Percentiles rank a stretch among this genome's conserved stretches.
phyloP scores from a whole-genome alignment of 495 filamentous ascomycete species.

The Friedmanniomyces simplex region DNA sequence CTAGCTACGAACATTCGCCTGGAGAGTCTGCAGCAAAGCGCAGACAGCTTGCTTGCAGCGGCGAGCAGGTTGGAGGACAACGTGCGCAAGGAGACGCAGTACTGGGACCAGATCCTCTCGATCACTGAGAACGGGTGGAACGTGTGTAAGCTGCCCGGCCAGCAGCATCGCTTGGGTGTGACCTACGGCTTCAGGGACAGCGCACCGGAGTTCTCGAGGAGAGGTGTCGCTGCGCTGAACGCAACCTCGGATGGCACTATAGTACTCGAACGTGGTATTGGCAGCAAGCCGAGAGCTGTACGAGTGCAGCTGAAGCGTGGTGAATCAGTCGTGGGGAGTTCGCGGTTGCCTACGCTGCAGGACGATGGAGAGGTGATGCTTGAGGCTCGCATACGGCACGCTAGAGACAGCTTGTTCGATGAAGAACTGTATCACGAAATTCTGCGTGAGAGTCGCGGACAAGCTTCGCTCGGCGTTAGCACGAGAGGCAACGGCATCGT shows the following conservation, averaged over 20 bases:
- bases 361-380: slow-evolving; percentile 31
- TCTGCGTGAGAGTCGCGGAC: slow-evolving; percentile 61
- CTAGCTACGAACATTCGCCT: slow-evolving; percentile 71
- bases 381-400: slow-evolving; percentile 63
- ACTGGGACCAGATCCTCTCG: slow-evolving; percentile 77
- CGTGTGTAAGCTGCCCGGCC: slow-evolving; percentile 54
- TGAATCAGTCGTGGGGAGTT: slow-evolving; percentile 43
- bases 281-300: slow-evolving; percentile 48
- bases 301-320: slow-evolving; percentile 47
- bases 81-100: slow-evolving; percentile 65
- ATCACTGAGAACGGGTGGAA: slow-evolving; percentile 80
- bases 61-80: slow-evolving; percentile 64
- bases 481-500: slow-evolving; percentile 47
- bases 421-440: slow-evolving; percentile 93
- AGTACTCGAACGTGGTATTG: slow-evolving; percentile 57
- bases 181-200: slow-evolving; percentile 80
- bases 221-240: slow-evolving; percentile 66
- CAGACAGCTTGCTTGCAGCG: slow-evolving; percentile 61
- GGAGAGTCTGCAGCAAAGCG: slow-evolving; percentile 61
- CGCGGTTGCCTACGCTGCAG: slow-evolving; percentile 34
- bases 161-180: slow-evolving; percentile 65
- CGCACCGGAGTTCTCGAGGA: slow-evolving; percentile 61
- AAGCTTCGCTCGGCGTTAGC: slow-evolving; percentile 56
- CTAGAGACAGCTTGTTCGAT: slow-evolving; percentile 78
- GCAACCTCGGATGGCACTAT: slow-evolving; percentile 65